These are phyloP conservation scores for Colletotrichum abscissum DNA, from an alignment of 2,329 filamentous ascomycete genomes.

Conservation along the genomic window DNA sequence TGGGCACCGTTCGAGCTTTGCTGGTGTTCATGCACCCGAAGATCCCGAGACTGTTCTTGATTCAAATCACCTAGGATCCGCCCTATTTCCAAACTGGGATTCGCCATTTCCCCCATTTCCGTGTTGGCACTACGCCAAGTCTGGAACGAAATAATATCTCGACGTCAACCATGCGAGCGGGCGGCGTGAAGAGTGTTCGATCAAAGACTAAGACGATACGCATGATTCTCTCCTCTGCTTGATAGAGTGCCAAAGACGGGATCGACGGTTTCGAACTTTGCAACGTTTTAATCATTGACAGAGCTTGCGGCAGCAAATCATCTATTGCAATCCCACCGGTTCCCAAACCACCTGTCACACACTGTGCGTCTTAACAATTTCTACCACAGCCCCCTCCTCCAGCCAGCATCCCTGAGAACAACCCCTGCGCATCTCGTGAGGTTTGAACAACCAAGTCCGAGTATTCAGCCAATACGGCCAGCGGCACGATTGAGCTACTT, in stretches of 20 bases:
- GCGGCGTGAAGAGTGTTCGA: background rate
- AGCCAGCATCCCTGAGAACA: conserved; percentile 8
- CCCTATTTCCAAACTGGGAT: conserved; percentile 5
- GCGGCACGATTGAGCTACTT: background rate
- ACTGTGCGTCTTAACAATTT: conserved; percentile 19
- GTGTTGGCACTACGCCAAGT: conserved; percentile 19
- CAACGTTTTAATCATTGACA: too few species aligned
- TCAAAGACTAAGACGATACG: background rate
- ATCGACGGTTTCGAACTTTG: background rate
- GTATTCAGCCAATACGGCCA: background rate
- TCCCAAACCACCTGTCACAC: background rate
- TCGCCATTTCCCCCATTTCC: background rate
- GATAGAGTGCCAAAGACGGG: background rate
- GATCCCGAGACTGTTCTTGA: conserved; percentile 28
- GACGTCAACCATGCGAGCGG: background rate
- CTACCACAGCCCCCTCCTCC: conserved; percentile 8
- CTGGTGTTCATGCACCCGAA: conserved; percentile 30
- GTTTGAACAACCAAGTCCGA: conserved; percentile 3
- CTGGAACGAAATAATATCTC: background rate
- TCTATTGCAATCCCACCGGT: background rate
- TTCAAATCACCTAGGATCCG: conserved; percentile 5
- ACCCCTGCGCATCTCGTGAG: conserved; percentile 3
- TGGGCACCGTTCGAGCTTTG: conserved; percentile 1
- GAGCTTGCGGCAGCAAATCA: background rate
- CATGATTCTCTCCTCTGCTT: background rate